Percentiles rank a stretch among this genome's conserved stretches.
Conservation (phyloP, 2,329 filamentous ascomycete species). For the Phaeosphaeriaceae sp. region DNA sequence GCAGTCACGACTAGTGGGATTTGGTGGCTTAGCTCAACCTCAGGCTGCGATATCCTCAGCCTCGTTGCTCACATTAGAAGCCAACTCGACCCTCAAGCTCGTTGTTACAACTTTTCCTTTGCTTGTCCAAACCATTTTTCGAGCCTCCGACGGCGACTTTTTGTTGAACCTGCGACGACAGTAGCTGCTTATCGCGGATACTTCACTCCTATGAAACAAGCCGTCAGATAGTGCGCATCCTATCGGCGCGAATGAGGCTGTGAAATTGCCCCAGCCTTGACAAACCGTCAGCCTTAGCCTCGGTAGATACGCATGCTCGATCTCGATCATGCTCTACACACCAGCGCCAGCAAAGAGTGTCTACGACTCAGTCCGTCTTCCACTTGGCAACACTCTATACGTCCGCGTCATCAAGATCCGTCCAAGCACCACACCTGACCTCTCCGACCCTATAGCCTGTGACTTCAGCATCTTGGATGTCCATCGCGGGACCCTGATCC, state of each 20-base stretch:
- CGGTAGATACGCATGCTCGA: neutral
- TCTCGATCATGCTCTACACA: neutral
- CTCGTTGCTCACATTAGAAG: neutral
- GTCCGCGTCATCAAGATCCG: neutral
- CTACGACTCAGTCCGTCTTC: neutral
- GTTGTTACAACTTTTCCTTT: neutral
- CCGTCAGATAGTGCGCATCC: no score
- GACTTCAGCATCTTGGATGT: neutral
- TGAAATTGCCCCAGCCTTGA: neutral
- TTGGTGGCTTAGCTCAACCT: neutral
- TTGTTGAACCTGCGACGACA: no score
- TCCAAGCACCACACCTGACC: neutral
- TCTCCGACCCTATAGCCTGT: neutral
- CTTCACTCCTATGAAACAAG: no score
- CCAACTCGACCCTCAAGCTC: neutral
- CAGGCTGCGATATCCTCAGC: neutral
- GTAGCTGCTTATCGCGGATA: no score
- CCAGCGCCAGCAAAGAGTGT: neutral
- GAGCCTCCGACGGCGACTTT: no score
- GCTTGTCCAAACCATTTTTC: no score
- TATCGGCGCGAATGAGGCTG: no score
- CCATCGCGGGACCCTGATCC: neutral
- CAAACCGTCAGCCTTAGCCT: neutral
- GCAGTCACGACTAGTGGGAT: neutral
- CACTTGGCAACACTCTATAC: neutral